phyloP scores from a whole-genome alignment of 306 rosid genomes.

The Potentilla sterilis region DNA sequence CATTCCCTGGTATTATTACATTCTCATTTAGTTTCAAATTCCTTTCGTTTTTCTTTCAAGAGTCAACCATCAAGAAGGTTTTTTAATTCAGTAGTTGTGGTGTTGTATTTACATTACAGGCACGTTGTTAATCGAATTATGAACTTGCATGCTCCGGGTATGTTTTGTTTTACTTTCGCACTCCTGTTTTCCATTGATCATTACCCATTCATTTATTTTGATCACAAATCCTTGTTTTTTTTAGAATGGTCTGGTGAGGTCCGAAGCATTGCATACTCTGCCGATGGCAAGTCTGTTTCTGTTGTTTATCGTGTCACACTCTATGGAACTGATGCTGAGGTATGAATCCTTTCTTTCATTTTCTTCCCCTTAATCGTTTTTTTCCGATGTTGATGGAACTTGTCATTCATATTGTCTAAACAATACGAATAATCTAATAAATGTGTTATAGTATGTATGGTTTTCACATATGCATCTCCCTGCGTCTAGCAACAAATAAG shows the following conservation, averaged over 20 bases:
- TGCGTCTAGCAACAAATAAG: background rate
- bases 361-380: no score
- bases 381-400: background rate
- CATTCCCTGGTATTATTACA: conserved; percentile 58
- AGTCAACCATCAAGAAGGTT: background rate
- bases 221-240: background rate
- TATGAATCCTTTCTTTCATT: background rate
- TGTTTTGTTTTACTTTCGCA: background rate
- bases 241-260: conserved; percentile 92
- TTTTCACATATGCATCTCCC: background rate
- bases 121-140: conserved; percentile 68
- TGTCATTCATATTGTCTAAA: background rate
- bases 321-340: conserved; percentile 93
- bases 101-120: conserved; percentile 31
- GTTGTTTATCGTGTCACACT: conserved; percentile 84
- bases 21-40: background rate
- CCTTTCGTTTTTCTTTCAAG: background rate
- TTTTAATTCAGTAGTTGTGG: background rate
- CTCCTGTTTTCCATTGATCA: background rate
- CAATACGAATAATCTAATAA: background rate
- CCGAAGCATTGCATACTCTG: conserved; percentile 55
- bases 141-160: conserved; percentile 83
- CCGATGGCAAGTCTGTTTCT: conserved; percentile 68
- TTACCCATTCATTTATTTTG: background rate
- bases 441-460: background rate